Base-by-base conservation (phyloP, 2,329 filamentous ascomycete genomes). In the Fusarium burgessii region DNA sequence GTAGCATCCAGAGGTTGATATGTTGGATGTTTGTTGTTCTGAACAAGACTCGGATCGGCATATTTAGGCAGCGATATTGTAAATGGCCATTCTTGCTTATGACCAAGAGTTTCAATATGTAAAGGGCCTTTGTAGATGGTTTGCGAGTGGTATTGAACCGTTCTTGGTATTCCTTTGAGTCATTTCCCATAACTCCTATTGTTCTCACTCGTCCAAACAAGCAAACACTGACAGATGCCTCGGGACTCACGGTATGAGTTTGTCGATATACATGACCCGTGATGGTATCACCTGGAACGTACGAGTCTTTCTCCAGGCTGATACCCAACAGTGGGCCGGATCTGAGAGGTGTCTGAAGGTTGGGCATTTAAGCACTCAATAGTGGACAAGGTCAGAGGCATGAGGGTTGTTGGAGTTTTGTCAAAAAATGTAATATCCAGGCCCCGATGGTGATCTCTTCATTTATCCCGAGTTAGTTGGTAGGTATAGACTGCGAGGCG, bases 51-150 rank as follows among this genome's bases (percentile, higher is more conserved):
- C 17, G 23, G 47, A 50, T 47, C 62, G 7, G 55, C 73, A 56
- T 46, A 68, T 7, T 58, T 65, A 0, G 80, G 79, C 9, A 81
- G 55, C 1, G 67, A 52, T 10, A 81, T 60, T 0, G 71, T 59
- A 38, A 80, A 80, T 0, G 73, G 72, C 80, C 79, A 82, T 1
- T 43, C 32, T 0, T 46, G 57, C 11, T 60, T 62, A n/a, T 58
- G 33, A 6, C 47, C 61, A 3, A 45, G 27, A 7, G 50, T 36
- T n/a, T 65, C 57, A n/a, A 76, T 72, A 20, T 79, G 74, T 5
- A 79, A 10, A 0, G 78, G 78, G 0, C 78, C 79, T 3, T 66
- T 35, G 43, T 71, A 73, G 8, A 68, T 51, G 11, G 47, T 56
- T 10, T 72, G 18, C 8, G 67, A 66, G 14, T 60, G 57, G 3